Evolutionary conservation across 345 rosid genomes (phyloP).

Genomic region (Kernera saxatilis): DNA sequence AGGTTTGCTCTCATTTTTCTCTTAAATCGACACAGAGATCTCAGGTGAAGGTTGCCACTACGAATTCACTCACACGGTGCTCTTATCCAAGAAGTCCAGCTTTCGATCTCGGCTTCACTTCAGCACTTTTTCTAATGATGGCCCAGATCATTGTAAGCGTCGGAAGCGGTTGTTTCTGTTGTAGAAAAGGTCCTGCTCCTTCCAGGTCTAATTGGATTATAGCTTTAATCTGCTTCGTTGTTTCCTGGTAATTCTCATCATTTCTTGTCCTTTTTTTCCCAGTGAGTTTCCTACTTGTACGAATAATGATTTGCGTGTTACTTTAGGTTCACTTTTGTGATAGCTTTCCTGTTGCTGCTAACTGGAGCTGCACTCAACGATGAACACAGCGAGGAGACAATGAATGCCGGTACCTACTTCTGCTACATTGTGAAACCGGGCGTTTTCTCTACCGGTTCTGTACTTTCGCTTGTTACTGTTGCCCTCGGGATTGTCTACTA

Average conservation of each 20-base stretch:
- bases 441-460: slow-evolving; percentile 68
- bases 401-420: slow-evolving; percentile 42
- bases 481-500: slow-evolving; percentile 67
- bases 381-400: slow-evolving; percentile 48
- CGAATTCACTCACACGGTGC: slow-evolving; percentile 45
- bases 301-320: not conserved
- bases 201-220: slow-evolving; percentile 58
- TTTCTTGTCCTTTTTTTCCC: not conserved
- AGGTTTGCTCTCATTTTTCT: not conserved
- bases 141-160: slow-evolving; percentile 59
- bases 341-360: slow-evolving; percentile 70
- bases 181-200: slow-evolving; percentile 49
- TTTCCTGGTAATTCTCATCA: slow-evolving; percentile 59
- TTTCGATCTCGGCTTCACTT: slow-evolving; percentile 55
- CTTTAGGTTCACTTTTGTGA: slow-evolving; percentile 71
- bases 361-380: slow-evolving; percentile 77
- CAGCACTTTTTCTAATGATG: slow-evolving; percentile 58
- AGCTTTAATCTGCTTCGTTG: slow-evolving; percentile 59
- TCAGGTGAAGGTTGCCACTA: slow-evolving; percentile 41
- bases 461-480: slow-evolving; percentile 53
- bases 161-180: slow-evolving; percentile 75
- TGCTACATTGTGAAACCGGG: slow-evolving; percentile 86
- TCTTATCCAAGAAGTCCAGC: slow-evolving; percentile 73
- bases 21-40: slow-evolving; percentile 43
- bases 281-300: not conserved